Evolutionary conservation across 2,329 filamentous ascomycete species (phyloP).

Genomic region (Fusarium sp.): DNA sequence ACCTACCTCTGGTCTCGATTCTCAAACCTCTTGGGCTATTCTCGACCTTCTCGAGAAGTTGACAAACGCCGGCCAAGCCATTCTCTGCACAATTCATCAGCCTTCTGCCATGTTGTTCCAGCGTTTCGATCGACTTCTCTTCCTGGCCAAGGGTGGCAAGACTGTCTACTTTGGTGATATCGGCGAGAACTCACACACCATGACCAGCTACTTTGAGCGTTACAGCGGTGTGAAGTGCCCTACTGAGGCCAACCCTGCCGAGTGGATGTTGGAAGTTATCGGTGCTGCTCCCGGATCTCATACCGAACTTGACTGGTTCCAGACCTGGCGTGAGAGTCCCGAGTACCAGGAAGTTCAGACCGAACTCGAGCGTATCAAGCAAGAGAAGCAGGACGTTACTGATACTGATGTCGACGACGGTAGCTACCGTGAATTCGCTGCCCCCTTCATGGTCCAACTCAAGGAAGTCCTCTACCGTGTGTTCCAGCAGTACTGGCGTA

Average conservation of each 20-base stretch:
- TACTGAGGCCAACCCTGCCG: conserved; percentile 79
- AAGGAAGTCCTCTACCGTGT: conserved; percentile 77
- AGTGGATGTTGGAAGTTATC: conserved; percentile 79
- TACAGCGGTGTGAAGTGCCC: conserved; percentile 76
- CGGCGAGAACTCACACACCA: conserved; percentile 74
- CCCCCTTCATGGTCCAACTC: conserved; percentile 77
- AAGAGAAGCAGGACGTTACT: conserved; percentile 55
- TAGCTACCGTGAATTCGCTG: conserved; percentile 81
- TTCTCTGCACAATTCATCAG: conserved; percentile 98
- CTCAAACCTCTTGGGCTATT: conserved; percentile 94
- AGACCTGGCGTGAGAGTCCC: conserved; percentile 69
- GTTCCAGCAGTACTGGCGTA: conserved; percentile 94
- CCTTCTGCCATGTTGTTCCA: conserved; percentile 97
- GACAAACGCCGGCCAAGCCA: conserved; percentile 88
- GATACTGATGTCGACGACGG: conserved; percentile 54
- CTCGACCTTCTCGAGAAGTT: conserved; percentile 89
- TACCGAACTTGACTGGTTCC: conserved; percentile 74
- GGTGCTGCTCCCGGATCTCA: conserved; percentile 73
- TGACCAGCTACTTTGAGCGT: conserved; percentile 82
- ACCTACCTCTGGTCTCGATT: conserved; percentile 93
- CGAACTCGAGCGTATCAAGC: conserved; percentile 69
- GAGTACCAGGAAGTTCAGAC: conserved; percentile 68
- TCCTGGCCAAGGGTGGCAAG: conserved; percentile 79
- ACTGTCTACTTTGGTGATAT: conserved; percentile 88
- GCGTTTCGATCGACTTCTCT: conserved; percentile 84